Evolutionary conservation across 164 flowering plant species (phyloP), one percentile per base, ranked within the genome.

Genomic region (Vitis labrusca): DNA sequence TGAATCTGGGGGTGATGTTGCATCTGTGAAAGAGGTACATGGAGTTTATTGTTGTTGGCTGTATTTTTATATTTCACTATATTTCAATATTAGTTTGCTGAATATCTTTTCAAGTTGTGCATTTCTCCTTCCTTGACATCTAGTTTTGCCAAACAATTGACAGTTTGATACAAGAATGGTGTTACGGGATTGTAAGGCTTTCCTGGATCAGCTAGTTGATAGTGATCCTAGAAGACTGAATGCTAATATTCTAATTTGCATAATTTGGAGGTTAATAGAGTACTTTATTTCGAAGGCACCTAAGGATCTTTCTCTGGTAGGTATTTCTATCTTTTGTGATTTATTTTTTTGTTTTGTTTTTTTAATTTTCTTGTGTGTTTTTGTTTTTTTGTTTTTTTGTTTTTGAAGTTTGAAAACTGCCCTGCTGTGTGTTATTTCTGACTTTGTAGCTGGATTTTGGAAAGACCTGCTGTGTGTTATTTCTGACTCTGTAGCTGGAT

Each of bases 191-290:
- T 81, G 83, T 75, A 74, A 54, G 54, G 63, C 50, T 62, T 76
- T 85, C 52, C 52, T 93, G 29, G 84, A 78, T 50, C 79, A 78
- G 72, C 79, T 88, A 37, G 54, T 71, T 48, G 77, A 82, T 70
- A 60, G 76, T 48, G 78, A 83, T 68, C 66, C 73, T 14, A 76
- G 77, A 23, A 74, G 72, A 47, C 50, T 86, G 52, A 88, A 87
- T 79, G 79, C 81, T 48, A 75, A 77, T 68, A 65, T 91, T 51
- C 74, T 95, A 50, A 67, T 81, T 47, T 82, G 80, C 75, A 66
- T 82, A 63, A 88, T 78, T 79, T 86, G 91, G 98, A 86, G 82
- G 77, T 65, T 91, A 14, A 69, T 85, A 6, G 87, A 84, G 68
- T 78, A 80, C 51, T 76, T 83, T 49, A 19, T 72, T 47, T 74